phyloP scores from a whole-genome alignment of 1,139 yeast species.

The Hanseniaspora uvarum region DNA sequence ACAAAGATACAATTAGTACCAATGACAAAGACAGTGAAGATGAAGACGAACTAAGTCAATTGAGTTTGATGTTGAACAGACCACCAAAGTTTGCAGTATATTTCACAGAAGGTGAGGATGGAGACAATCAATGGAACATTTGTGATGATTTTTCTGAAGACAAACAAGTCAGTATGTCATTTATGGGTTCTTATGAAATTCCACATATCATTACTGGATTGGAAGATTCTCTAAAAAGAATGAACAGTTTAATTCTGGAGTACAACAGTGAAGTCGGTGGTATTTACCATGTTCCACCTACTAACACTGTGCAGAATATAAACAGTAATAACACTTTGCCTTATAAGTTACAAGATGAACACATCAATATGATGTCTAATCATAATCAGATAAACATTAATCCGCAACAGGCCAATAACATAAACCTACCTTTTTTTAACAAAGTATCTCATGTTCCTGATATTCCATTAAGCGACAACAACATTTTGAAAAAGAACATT shows the following conservation, averaged over 20 bases:
- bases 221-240: constrained; percentile 42
- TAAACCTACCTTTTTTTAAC: neutral
- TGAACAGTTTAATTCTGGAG: constrained; percentile 47
- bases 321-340: constrained; percentile 49
- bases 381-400: neutral
- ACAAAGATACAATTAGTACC: constrained; percentile 22
- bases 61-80: constrained; percentile 43
- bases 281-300: constrained; percentile 24
- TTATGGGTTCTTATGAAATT: constrained; percentile 40
- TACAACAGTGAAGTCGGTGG: constrained; percentile 29
- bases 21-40: constrained; percentile 15
- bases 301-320: constrained; percentile 55
- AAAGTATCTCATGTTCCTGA: neutral
- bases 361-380: neutral
- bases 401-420: neutral
- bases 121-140: constrained; percentile 62
- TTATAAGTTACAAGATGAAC: constrained; percentile 24
- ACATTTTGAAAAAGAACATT: constrained; percentile 2
- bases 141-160: constrained; percentile 79
- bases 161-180: constrained; percentile 64
- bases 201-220: constrained; percentile 42
- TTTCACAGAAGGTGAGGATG: constrained; percentile 36
- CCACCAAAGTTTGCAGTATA: constrained; percentile 71
- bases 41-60: constrained; percentile 37
- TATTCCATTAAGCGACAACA: neutral